A percentile compares a stretch with the other conserved stretches of the same genome.
Conservation (phyloP, 2,329 filamentous ascomycete genomes). For the Fusarium udum region DNA sequence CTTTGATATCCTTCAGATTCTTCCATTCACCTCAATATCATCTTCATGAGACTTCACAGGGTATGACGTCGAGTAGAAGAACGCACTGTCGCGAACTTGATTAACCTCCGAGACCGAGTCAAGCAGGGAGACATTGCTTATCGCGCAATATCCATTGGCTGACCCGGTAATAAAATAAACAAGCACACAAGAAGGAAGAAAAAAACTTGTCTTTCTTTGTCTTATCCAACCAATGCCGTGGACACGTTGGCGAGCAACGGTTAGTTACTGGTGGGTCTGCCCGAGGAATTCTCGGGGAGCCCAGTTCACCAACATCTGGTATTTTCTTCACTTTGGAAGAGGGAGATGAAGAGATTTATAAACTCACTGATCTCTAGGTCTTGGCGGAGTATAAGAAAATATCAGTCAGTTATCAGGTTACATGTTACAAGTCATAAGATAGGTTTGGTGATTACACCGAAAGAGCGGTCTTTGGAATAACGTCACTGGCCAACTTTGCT, state of each 20-base stretch:
- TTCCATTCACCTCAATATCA: not conserved
- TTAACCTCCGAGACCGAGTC: constrained; percentile 20
- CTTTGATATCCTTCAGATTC: no score
- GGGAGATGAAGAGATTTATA: not conserved
- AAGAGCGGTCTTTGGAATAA: constrained; percentile 21
- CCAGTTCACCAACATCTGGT: constrained; percentile 16
- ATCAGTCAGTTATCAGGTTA: constrained; percentile 24
- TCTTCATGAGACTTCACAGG: not conserved
- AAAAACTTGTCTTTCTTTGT: constrained; percentile 19
- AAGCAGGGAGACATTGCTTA: constrained; percentile 19
- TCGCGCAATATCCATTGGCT: constrained; percentile 26
- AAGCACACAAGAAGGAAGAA: constrained; percentile 18
- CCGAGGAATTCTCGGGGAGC: constrained; percentile 39
- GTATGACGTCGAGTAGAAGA: constrained; percentile 17
- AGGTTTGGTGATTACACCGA: not conserved
- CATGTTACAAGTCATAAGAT: not conserved
- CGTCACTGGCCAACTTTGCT: constrained; percentile 25
- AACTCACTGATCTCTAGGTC: constrained; percentile 24
- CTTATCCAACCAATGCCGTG: constrained; percentile 34
- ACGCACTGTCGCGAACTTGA: not conserved
- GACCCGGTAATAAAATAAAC: constrained; percentile 16
- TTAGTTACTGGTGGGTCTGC: constrained; percentile 41
- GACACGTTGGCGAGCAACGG: constrained; percentile 38
- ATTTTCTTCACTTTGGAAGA: constrained; percentile 18
- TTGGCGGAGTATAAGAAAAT: not conserved